Conservation (phyloP, 192 early-diverging fungal genomes). For the Dissophora ornata region DNA sequence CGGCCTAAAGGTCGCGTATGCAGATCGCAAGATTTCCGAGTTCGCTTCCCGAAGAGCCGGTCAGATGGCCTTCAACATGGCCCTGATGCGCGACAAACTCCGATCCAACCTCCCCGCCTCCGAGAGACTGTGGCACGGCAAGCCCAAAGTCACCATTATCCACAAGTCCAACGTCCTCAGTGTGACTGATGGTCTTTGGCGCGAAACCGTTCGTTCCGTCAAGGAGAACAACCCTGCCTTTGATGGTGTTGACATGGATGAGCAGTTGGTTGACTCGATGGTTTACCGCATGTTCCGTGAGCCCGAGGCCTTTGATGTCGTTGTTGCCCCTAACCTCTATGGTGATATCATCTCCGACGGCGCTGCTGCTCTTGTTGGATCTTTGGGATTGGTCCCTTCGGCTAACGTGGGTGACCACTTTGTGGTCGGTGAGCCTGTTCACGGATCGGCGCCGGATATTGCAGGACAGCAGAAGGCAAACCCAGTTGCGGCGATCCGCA, state of each 20-base stretch:
- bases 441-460: slow-evolving; percentile 98
- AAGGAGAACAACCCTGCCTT: slow-evolving; percentile 73
- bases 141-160: slow-evolving; percentile 88
- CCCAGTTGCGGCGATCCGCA: slow-evolving; percentile 95
- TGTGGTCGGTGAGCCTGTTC: slow-evolving; percentile 96
- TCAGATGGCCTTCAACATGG: slow-evolving; percentile 94
- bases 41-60: slow-evolving; percentile 88
- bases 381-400: slow-evolving; percentile 93
- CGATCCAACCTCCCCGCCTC: slow-evolving; percentile 65
- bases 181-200: slow-evolving; percentile 95
- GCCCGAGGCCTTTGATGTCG: slow-evolving; percentile 95
- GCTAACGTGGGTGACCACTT: slow-evolving; percentile 97
- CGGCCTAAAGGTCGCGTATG: slow-evolving; percentile 78
- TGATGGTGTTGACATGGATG: slow-evolving; percentile 81
- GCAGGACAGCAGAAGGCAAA: slow-evolving; percentile 97
- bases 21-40: slow-evolving; percentile 93
- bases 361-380: slow-evolving; percentile 95
- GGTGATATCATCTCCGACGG: slow-evolving; percentile 98
- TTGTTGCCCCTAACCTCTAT: slow-evolving; percentile 97
- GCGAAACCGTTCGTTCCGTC: slow-evolving; percentile 87
- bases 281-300: slow-evolving; percentile 99
- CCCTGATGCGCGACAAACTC: slow-evolving; percentile 79
- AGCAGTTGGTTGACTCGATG: slow-evolving; percentile 99
- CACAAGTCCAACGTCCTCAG: slow-evolving; percentile 98
- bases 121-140: slow-evolving; percentile 74